phyloP scores from a whole-genome alignment of 164 flowering plant genomes.

The Stephania cephalantha region DNA sequence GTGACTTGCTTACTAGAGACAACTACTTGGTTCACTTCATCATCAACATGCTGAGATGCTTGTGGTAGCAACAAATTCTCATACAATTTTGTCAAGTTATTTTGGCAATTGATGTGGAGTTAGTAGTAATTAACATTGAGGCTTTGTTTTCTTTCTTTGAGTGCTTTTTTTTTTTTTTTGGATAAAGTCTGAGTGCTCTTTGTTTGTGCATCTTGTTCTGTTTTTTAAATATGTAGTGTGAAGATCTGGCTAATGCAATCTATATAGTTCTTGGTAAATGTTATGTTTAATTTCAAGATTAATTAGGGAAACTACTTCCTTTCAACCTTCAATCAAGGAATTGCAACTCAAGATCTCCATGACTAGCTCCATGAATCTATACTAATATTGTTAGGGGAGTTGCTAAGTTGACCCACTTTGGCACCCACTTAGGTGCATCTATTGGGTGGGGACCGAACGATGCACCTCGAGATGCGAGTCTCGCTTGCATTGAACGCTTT shows the following conservation, averaged over 20 bases:
- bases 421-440: too few species aligned
- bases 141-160: not conserved
- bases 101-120: not conserved
- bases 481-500: too few species aligned
- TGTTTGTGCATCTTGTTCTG: not conserved
- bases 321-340: too few species aligned
- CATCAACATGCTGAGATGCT: slow-evolving; percentile 49
- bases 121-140: not conserved
- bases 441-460: too few species aligned
- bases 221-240: not conserved
- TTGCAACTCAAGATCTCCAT: too few species aligned
- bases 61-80: slow-evolving; percentile 29
- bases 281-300: too few species aligned
- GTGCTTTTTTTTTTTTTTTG: not conserved
- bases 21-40: slow-evolving; percentile 52
- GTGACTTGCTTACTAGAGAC: slow-evolving; percentile 33
- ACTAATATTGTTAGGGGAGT: too few species aligned
- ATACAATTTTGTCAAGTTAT: not conserved
- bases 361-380: too few species aligned
- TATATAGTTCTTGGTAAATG: not conserved
- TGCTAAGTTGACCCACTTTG: too few species aligned
- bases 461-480: too few species aligned
- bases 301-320: too few species aligned
- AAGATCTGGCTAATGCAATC: not conserved
- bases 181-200: not conserved